A percentile compares a stretch with the other conserved stretches of the same genome.
Conservation (phyloP, 2,329 filamentous ascomycete species). For the Pseudogymnoascus sp. region DNA sequence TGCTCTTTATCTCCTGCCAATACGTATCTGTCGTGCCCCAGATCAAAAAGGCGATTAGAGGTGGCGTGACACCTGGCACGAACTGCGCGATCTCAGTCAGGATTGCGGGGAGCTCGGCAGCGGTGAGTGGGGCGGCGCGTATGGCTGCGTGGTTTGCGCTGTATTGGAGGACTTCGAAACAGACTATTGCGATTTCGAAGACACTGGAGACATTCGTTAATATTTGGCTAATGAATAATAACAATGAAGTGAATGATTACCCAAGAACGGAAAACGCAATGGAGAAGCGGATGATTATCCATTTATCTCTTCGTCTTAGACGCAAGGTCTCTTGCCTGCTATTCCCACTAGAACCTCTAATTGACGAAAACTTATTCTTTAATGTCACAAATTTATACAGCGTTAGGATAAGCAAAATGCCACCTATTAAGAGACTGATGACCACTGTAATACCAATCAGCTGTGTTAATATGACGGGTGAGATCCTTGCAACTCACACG, state of each 20-base stretch:
- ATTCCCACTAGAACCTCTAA: neutral
- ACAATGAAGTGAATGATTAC: neutral
- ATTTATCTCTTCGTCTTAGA: conserved; percentile 7
- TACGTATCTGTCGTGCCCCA: conserved; percentile 10
- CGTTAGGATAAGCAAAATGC: conserved; percentile 31
- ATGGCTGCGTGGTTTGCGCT: neutral
- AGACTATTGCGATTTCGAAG: conserved; percentile 8
- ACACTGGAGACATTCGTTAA: neutral
- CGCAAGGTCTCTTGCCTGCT: neutral
- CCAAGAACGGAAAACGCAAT: conserved; percentile 8
- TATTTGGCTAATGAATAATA: neutral
- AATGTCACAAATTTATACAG: conserved; percentile 33
- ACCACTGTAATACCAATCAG: conserved; percentile 28
- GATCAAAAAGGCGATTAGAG: conserved; percentile 2
- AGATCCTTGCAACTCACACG: neutral
- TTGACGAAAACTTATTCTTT: neutral
- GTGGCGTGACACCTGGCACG: conserved; percentile 9
- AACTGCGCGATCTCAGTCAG: conserved; percentile 5
- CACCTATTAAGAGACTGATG: conserved; percentile 30
- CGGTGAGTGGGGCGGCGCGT: neutral
- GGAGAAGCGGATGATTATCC: conserved; percentile 11
- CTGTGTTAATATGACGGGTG: neutral
- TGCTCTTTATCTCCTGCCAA: neutral
- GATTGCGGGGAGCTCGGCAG: neutral
- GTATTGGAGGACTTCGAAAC: conserved; percentile 11